Evolutionary conservation across 371 early-diverging fungal species (phyloP).

Genomic region (Quaeritorhiza haematococci): DNA sequence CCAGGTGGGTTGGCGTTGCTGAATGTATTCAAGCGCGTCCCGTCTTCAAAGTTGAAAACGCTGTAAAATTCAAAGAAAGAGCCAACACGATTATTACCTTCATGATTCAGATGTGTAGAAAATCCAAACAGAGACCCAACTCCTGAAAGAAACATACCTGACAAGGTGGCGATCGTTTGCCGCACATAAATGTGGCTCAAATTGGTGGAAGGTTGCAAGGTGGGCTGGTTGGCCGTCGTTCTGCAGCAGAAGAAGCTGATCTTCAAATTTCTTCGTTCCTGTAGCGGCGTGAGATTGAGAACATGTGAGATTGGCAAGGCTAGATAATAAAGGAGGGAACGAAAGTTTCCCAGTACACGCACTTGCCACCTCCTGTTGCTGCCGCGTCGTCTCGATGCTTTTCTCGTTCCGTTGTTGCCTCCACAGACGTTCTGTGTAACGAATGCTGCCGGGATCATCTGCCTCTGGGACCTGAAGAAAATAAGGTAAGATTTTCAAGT

Average conservation of each 20-base stretch:
- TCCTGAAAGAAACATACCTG: slow-evolving; percentile 29
- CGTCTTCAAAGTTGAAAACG: slow-evolving; percentile 74
- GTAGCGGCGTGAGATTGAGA: too few relatives aligned
- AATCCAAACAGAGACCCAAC: background rate
- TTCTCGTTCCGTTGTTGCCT: slow-evolving; percentile 66
- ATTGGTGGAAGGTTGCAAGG: slow-evolving; percentile 60
- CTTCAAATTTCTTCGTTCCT: slow-evolving; percentile 18
- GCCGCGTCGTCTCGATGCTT: slow-evolving; percentile 33
- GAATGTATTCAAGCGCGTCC: slow-evolving; percentile 58
- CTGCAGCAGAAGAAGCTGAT: slow-evolving; percentile 18
- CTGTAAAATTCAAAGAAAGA: slow-evolving; percentile 28
- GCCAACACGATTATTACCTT: background rate
- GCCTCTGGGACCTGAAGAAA: slow-evolving; percentile 71
- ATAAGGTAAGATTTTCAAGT: too few relatives aligned
- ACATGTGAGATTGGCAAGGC: too few relatives aligned
- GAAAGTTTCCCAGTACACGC: background rate
- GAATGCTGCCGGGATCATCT: slow-evolving; percentile 78
- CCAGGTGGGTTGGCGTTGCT: slow-evolving; percentile 62
- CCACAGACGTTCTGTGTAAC: slow-evolving; percentile 75
- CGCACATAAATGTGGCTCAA: slow-evolving; percentile 69
- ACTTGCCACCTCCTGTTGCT: background rate
- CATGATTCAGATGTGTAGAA: background rate
- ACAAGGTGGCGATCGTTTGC: slow-evolving; percentile 61
- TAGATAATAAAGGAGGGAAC: too few relatives aligned
- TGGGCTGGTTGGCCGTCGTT: slow-evolving; percentile 18